Evolutionary conservation across 352 stramenopile species (phyloP).

Genomic region (Pythium biforme): DNA sequence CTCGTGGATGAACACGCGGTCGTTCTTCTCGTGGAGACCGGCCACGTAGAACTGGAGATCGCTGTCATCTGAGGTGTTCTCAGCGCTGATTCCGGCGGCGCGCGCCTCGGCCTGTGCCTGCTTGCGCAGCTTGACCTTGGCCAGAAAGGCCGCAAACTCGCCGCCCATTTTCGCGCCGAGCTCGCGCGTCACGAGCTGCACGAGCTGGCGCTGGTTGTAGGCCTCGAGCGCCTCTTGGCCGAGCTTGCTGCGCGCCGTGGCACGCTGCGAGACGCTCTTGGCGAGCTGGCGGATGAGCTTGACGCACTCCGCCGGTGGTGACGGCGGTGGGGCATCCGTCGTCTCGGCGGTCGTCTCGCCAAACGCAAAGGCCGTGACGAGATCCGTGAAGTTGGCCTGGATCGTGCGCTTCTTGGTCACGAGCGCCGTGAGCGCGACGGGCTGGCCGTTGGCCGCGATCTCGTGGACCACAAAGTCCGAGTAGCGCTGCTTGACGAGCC

Average conservation of each 20-base stretch:
- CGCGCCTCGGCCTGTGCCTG: constrained; percentile 18
- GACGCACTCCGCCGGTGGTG: neutral
- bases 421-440: constrained; percentile 29
- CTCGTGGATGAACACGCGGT: constrained; percentile 85
- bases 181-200: constrained; percentile 48
- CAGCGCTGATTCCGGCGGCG: constrained; percentile 1
- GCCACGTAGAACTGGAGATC: constrained; percentile 61
- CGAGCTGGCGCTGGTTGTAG: constrained; percentile 56
- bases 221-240: constrained; percentile 36
- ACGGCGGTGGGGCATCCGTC: too few species aligned
- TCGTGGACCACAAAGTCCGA: constrained; percentile 74
- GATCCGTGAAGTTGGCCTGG: constrained; percentile 20
- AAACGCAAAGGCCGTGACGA: constrained; percentile 10
- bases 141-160: constrained; percentile 76
- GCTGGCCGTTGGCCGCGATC: constrained; percentile 28
- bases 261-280: constrained; percentile 7
- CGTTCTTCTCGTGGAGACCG: constrained; percentile 79
- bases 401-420: constrained; percentile 28
- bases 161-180: constrained; percentile 65
- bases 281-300: constrained; percentile 26
- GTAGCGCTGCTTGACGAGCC: constrained; percentile 64
- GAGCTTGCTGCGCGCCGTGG: constrained; percentile 10
- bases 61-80: neutral
- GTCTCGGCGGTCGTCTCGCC: too few species aligned
- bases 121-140: constrained; percentile 45